phyloP scores from a whole-genome alignment of 2,329 filamentous ascomycete species.

The Myriosclerotinia scirpicola region DNA sequence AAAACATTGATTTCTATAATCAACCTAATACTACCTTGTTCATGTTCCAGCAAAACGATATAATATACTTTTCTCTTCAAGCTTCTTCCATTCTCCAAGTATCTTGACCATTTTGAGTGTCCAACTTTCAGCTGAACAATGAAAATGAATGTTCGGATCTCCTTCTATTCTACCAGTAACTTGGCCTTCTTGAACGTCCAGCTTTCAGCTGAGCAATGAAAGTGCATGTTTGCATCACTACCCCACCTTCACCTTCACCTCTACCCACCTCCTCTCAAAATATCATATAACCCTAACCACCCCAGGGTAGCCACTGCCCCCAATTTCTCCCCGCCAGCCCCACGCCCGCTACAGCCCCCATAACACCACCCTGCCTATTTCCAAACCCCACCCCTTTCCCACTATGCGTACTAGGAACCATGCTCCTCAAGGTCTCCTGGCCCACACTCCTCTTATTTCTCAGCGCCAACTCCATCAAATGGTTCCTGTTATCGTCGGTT shows the following conservation, averaged over 20 bases:
- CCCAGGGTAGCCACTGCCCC: slow-evolving; percentile 19
- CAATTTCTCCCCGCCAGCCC: slow-evolving; percentile 20
- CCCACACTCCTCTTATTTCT: slow-evolving; percentile 34
- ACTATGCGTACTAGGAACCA: slow-evolving; percentile 31
- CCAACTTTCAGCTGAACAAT: background rate
- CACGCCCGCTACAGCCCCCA: slow-evolving; percentile 16
- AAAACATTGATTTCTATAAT: background rate
- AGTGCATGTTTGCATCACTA: background rate
- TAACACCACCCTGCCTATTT: background rate
- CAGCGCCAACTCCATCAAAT: slow-evolving; percentile 30
- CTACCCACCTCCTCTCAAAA: no score
- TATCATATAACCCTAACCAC: background rate
- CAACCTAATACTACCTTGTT: background rate
- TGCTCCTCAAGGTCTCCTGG: slow-evolving; percentile 32
- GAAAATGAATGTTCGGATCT: background rate
- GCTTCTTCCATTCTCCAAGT: background rate
- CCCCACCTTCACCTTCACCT: no score
- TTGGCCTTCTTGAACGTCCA: background rate
- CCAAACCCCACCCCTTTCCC: slow-evolving; percentile 18
- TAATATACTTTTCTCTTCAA: background rate
- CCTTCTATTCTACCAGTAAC: background rate
- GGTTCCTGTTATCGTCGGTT: slow-evolving; percentile 24
- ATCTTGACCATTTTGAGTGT: background rate
- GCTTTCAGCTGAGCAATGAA: background rate
- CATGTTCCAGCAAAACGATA: background rate